Base-by-base conservation (phyloP, 2,329 filamentous ascomycete genomes). In the Scortechinia acanthostroma region DNA sequence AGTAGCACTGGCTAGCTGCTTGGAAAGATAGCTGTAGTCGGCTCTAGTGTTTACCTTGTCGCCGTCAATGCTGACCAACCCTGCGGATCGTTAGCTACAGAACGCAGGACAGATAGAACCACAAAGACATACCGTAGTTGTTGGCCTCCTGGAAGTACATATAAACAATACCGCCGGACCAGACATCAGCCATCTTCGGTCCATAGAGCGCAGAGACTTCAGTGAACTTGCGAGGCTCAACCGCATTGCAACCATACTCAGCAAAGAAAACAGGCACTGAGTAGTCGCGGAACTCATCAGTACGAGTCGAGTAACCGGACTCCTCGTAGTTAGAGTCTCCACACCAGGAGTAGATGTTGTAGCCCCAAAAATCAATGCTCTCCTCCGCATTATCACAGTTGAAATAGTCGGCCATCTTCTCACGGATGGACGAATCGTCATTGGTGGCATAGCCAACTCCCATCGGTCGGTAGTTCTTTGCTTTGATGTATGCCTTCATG, bases 291-390 rank as follows among this genome's bases (percentile, higher is more conserved):
- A 84, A 83, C 58, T 76, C 71, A 15, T 67, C 60, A 21, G 76
- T 72, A n/a, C 83, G 59, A 15, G 66, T 64, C 48, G 79, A 61
- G 56, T 80, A 84, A 35, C 75, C 72, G 15, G 70, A 68, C 25
- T 62, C 68, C 35, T 66, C 58, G 63, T 71, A 81, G 46, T 65
- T 73, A 6, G 76, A 71, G 40, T 73, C 63, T 46, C 80, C 80
- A 53, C 80, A 83, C 80, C 80, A 84, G n/a, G 76, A 79, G 66
- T 84, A 84, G 6, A 75, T 79, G 66, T 84, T 84, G 46, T 83
- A 65, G 35, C 80, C 80, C 53, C 83, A 82, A 64, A 84, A 80
- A 58, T 83, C 80, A 22, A 76, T 72, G 23, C 61, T 55, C 33
- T 64, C 48, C 49, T 70, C 66, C 45, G 63, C 55, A 33, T 71